These are phyloP conservation scores for Penicillium salamii DNA, from an alignment of 495 filamentous ascomycete species.

Conservation along the genomic window DNA sequence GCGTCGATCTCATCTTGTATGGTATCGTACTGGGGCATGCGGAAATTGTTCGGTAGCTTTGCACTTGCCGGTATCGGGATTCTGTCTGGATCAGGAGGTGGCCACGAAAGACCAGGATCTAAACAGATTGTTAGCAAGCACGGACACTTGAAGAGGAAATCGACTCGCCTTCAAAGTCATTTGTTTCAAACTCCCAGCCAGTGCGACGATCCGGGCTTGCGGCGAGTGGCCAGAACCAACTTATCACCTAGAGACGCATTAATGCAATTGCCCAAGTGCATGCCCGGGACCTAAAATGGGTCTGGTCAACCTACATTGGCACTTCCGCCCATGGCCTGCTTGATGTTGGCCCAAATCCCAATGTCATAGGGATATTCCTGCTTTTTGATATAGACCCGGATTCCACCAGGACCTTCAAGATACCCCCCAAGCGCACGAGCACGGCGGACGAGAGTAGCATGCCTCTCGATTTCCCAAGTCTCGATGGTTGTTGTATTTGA, in stretches of 20 bases:
- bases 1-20: conserved; percentile 51
- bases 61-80: conserved; percentile 48
- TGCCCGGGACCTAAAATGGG: too few relatives aligned
- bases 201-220: conserved; percentile 49
- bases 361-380: conserved; percentile 93
- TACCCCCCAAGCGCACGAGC: conserved; percentile 55
- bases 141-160: neutral
- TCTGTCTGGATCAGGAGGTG: conserved; percentile 86
- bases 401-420: conserved; percentile 60
- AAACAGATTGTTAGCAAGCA: neutral
- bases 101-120: conserved; percentile 66
- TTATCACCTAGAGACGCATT: conserved; percentile 35
- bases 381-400: conserved; percentile 50
- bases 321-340: conserved; percentile 69
- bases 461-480: conserved; percentile 86
- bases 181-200: conserved; percentile 72
- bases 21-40: conserved; percentile 20
- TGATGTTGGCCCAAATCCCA: conserved; percentile 77
- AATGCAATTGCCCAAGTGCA: too few relatives aligned
- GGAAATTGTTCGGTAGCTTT: conserved; percentile 25
- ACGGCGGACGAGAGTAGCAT: conserved; percentile 68
- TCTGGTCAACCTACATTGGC: conserved; percentile 37
- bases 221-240: conserved; percentile 67
- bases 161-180: conserved; percentile 76
- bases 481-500: conserved; percentile 84